Percentiles rank a stretch among this genome's conserved stretches.
Evolutionary conservation across 108 stramenopile species (phyloP).

Genomic region (Skeletonema costatum): DNA sequence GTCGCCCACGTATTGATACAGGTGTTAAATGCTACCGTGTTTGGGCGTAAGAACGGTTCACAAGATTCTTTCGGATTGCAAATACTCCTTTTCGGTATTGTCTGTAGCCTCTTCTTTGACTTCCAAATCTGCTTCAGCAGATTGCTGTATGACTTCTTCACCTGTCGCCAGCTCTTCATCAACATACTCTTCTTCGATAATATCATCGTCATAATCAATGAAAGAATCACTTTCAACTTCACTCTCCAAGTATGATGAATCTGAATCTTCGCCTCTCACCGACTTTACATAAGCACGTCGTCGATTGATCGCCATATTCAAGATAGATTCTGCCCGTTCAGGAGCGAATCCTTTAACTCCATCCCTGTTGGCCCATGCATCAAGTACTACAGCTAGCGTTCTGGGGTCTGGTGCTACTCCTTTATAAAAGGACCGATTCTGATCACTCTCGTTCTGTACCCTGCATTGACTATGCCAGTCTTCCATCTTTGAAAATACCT

Average conservation of each 20-base stretch:
- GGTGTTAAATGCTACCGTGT: conserved; percentile 54
- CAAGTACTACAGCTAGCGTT: conserved; percentile 50
- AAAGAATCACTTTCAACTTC: conserved; percentile 3
- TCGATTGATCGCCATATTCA: conserved; percentile 16
- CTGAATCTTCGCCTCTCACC: conserved; percentile 4
- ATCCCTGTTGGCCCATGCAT: conserved; percentile 47
- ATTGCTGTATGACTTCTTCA: not conserved
- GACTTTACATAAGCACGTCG: conserved; percentile 28
- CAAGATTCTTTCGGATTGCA: not conserved
- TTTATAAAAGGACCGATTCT: conserved; percentile 2
- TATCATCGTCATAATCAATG: not conserved
- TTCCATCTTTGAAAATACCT: conserved; percentile 44
- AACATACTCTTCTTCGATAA: conserved; percentile 10
- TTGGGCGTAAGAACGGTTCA: conserved; percentile 30
- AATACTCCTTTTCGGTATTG: not conserved
- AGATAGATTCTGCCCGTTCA: conserved; percentile 29
- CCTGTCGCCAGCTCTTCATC: conserved; percentile 6
- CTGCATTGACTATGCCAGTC: conserved; percentile 42
- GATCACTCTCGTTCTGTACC: not conserved
- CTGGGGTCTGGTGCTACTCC: conserved; percentile 43
- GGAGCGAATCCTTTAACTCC: conserved; percentile 19
- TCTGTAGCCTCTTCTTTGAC: not conserved
- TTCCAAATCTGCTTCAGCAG: not conserved
- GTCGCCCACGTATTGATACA: conserved; percentile 47
- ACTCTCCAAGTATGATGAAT: not conserved